phyloP scores from a whole-genome alignment of 1,139 yeast genomes.

The Scheffersomyces stambukii region DNA sequence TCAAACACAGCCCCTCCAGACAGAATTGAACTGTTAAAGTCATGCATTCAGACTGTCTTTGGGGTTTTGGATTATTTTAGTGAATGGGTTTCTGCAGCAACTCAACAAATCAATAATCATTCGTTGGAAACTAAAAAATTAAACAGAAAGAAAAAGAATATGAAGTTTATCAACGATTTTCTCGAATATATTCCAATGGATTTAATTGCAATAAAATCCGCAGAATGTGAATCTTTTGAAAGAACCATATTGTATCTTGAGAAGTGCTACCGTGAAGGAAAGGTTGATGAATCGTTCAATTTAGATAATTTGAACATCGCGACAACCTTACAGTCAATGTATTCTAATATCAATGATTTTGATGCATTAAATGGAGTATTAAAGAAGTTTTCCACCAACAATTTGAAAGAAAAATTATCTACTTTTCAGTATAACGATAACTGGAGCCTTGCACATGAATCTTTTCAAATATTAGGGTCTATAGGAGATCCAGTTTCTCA shows the following conservation, averaged over 20 bases:
- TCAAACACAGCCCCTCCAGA: constrained; percentile 39
- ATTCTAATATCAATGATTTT: constrained; percentile 81
- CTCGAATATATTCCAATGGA: constrained; percentile 58
- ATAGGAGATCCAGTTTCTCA: constrained; percentile 26
- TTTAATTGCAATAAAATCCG: constrained; percentile 70
- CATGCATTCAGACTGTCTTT: constrained; percentile 70
- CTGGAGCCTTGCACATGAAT: constrained; percentile 86
- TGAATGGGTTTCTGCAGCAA: constrained; percentile 59
- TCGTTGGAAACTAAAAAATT: constrained; percentile 14
- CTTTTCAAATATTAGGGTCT: constrained; percentile 67
- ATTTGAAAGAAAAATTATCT: constrained; percentile 65
- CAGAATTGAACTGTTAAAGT: constrained; percentile 51
- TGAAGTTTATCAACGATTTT: constrained; percentile 40
- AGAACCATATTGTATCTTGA: constrained; percentile 88
- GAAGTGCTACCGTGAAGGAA: constrained; percentile 54
- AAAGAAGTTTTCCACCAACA: constrained; percentile 65
- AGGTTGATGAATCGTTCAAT: constrained; percentile 25
- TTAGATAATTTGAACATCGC: constrained; percentile 39
- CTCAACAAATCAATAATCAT: constrained; percentile 23
- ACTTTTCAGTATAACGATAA: constrained; percentile 83
- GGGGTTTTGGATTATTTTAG: constrained; percentile 78
- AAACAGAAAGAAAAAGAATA: constrained; percentile 24
- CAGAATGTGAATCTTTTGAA: constrained; percentile 83
- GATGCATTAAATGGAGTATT: constrained; percentile 89
- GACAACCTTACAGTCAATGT: constrained; percentile 66